Conservation (phyloP, 2,329 filamentous ascomycete genomes). For the Aspergillus neoniger region DNA sequence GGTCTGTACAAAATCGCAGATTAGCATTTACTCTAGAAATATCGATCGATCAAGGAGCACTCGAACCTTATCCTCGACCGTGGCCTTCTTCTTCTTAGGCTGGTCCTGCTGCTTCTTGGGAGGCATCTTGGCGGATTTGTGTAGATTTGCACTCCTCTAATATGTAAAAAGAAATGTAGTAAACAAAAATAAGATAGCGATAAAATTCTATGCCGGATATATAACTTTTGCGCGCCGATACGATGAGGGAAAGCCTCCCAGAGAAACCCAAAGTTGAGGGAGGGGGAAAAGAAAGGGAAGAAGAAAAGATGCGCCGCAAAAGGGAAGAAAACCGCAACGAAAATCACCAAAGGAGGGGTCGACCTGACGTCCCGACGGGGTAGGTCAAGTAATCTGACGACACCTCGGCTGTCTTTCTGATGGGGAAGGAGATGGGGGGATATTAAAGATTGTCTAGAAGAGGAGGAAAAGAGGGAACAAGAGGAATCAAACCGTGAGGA, state of each 20-base stretch:
- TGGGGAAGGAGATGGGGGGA: too few relatives aligned
- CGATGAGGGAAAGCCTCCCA: slow-evolving; percentile 1
- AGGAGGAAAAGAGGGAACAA: background rate
- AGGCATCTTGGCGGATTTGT: slow-evolving; percentile 44
- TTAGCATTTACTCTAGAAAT: slow-evolving; percentile 12
- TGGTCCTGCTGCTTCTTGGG: slow-evolving; percentile 49
- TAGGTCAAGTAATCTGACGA: slow-evolving; percentile 3
- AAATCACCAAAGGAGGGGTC: slow-evolving; percentile 12
- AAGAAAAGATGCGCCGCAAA: slow-evolving; percentile 3
- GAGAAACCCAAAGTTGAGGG: background rate
- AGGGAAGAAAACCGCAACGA: slow-evolving; percentile 1
- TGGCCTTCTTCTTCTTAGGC: slow-evolving; percentile 52
- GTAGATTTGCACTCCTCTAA: slow-evolving; percentile 9
- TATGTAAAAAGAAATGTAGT: slow-evolving; percentile 10
- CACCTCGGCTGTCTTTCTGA: background rate
- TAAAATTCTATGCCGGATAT: background rate
- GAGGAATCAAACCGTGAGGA: background rate
- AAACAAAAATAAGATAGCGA: slow-evolving; percentile 2
- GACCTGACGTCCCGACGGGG: background rate
- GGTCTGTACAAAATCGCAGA: slow-evolving; percentile 53
- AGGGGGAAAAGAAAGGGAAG: background rate
- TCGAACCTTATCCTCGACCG: slow-evolving; percentile 75
- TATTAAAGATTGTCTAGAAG: background rate
- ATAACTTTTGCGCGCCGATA: background rate
- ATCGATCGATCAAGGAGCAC: slow-evolving; percentile 12